A percentile compares a stretch with the other conserved stretches of the same genome.
These are phyloP conservation scores for Xerocomus amazonicus DNA, from an alignment of 1,284 basidiomycete species.

Conservation along the genomic window DNA sequence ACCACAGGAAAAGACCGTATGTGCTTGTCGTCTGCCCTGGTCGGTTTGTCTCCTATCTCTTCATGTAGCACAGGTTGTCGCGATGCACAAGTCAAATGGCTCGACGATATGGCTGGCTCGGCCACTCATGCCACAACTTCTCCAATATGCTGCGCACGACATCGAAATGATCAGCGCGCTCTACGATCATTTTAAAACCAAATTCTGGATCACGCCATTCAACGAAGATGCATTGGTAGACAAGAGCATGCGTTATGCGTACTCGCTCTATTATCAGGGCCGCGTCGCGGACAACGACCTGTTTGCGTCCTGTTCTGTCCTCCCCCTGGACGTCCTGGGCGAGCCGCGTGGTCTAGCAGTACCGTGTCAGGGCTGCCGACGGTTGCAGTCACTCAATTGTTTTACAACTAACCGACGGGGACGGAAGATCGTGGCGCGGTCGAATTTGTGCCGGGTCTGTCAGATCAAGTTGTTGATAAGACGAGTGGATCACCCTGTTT, in stretches of 20 bases:
- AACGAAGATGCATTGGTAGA: slow-evolving; percentile 15
- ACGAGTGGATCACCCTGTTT: slow-evolving; percentile 17
- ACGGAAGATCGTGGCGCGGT: slow-evolving; percentile 21
- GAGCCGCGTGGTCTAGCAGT: slow-evolving; percentile 27
- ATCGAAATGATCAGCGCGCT: slow-evolving; percentile 38
- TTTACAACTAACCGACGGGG: slow-evolving; percentile 16
- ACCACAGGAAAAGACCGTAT: slow-evolving; percentile 30
- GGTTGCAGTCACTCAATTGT: slow-evolving; percentile 29
- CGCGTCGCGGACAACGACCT: slow-evolving; percentile 21
- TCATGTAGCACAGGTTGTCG: slow-evolving; percentile 34
- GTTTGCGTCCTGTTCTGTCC: slow-evolving; percentile 24
- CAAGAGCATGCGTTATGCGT: slow-evolving; percentile 30
- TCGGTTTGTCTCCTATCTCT: background rate
- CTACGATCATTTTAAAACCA: slow-evolving; percentile 34
- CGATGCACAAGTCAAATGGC: slow-evolving; percentile 36
- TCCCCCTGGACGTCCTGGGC: slow-evolving; percentile 27
- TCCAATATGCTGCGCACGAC: slow-evolving; percentile 42
- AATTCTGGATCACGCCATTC: slow-evolving; percentile 30
- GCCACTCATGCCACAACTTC: slow-evolving; percentile 35
- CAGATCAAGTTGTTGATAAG: slow-evolving; percentile 33
- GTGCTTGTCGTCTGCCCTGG: background rate
- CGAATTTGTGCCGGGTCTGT: slow-evolving; percentile 28
- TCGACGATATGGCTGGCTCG: slow-evolving; percentile 35
- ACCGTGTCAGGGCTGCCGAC: slow-evolving; percentile 23
- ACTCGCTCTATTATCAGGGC: slow-evolving; percentile 28